phyloP scores from a whole-genome alignment of 2,329 filamentous ascomycete species.

The Alternaria postmessia region DNA sequence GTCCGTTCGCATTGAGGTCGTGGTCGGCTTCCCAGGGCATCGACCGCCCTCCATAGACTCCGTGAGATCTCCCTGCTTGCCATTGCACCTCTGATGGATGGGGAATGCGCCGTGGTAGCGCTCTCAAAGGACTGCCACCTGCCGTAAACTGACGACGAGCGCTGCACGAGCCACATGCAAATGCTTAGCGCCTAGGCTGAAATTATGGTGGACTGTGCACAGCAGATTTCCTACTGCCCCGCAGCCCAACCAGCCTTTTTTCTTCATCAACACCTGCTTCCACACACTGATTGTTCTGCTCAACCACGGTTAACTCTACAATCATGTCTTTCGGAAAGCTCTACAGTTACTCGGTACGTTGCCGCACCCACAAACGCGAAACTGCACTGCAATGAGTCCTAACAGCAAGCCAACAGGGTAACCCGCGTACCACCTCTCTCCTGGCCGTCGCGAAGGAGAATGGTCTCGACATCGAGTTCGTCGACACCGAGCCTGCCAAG shows the following conservation, averaged over 20 bases:
- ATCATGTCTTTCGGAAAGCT: conserved; percentile 98
- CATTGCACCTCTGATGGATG: conserved; percentile 33
- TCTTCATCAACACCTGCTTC: conserved; percentile 30
- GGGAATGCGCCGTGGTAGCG: conserved; percentile 14
- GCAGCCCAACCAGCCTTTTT: conserved; percentile 40
- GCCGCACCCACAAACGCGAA: conserved; percentile 3
- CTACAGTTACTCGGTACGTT: conserved; percentile 75
- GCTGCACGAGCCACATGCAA: conserved; percentile 18
- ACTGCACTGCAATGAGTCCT: conserved; percentile 30
- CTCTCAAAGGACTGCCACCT: conserved; percentile 13
- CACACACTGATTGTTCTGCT: conserved; percentile 42
- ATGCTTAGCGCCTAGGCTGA: conserved; percentile 32
- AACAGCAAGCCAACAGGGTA: conserved; percentile 66
- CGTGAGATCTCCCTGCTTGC: conserved; percentile 43
- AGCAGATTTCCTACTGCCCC: conserved; percentile 25
- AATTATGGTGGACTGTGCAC: conserved; percentile 40
- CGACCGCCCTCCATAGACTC: conserved; percentile 37
- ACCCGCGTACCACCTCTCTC: conserved; percentile 88
- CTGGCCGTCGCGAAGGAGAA: conserved; percentile 97
- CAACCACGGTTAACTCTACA: conserved; percentile 45
- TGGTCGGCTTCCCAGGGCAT: conserved; percentile 29
- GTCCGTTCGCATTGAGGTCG: conserved; percentile 35
- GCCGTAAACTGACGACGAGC: conserved; percentile 15
- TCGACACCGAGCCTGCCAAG: conserved; percentile 72
- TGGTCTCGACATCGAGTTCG: conserved; percentile 87